These are phyloP conservation scores for Pythium diclinum DNA, from an alignment of 352 stramenopile genomes.

Conservation along the genomic window DNA sequence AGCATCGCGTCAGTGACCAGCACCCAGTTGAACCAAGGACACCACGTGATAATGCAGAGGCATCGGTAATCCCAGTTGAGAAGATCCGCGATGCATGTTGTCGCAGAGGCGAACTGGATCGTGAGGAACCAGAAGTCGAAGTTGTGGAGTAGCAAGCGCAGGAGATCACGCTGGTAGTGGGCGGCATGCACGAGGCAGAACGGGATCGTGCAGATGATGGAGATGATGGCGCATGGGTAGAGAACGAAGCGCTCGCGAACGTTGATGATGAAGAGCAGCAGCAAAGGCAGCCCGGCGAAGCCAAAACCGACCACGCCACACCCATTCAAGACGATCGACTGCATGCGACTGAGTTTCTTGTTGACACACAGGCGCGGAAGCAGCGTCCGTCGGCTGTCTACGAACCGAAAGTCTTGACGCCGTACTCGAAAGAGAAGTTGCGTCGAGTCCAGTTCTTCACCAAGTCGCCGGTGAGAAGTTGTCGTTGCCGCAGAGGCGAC, in stretches of 20 bases:
- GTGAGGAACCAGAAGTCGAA: slow-evolving; percentile 26
- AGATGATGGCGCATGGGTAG: slow-evolving; percentile 5
- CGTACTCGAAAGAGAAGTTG: slow-evolving; percentile 9
- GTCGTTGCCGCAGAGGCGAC: no score
- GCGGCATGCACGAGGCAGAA: slow-evolving; percentile 12
- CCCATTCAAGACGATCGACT: neutral
- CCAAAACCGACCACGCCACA: slow-evolving; percentile 12
- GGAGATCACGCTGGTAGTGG: slow-evolving; percentile 18
- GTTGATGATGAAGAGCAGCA: slow-evolving; percentile 12
- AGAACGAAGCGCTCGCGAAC: neutral
- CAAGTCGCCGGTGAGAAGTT: no score
- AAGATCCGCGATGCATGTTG: slow-evolving; percentile 17
- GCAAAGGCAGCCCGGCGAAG: neutral
- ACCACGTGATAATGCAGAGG: slow-evolving; percentile 18
- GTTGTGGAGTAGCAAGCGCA: slow-evolving; percentile 12
- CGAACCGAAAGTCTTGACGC: neutral
- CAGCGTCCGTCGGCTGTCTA: slow-evolving; percentile 6
- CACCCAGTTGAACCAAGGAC: slow-evolving; percentile 19
- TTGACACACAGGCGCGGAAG: neutral
- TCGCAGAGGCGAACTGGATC: slow-evolving; percentile 18
- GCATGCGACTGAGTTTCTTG: neutral
- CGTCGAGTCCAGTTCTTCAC: neutral
- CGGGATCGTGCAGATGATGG: neutral
- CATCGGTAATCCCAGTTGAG: slow-evolving; percentile 23
- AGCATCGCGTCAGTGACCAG: slow-evolving; percentile 16